These are phyloP conservation scores for Alternaria hordeiaustralica DNA, from an alignment of 2,329 filamentous ascomycete species.

Conservation along the genomic window DNA sequence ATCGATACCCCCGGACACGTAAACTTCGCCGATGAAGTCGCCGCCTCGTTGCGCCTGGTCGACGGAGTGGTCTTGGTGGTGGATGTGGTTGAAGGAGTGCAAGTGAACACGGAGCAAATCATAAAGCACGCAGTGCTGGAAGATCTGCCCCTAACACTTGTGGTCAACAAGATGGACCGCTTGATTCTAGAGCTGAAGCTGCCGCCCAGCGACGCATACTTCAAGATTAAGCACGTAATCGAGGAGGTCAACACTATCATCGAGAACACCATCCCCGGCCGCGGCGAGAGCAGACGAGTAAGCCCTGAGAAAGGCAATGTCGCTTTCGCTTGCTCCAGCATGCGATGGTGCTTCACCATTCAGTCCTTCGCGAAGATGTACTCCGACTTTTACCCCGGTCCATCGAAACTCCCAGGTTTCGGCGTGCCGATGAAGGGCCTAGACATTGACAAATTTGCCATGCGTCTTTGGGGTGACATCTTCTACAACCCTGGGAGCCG, in stretches of 20 bases:
- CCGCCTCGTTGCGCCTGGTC: constrained; percentile 81
- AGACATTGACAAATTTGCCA: constrained; percentile 81
- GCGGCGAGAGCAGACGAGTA: constrained; percentile 78
- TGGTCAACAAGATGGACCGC: constrained; percentile 97
- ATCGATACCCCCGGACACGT: constrained; percentile 97
- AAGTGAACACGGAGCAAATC: constrained; percentile 94
- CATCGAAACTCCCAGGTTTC: constrained; percentile 40
- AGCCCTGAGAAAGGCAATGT: constrained; percentile 98
- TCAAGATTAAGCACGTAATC: constrained; percentile 98
- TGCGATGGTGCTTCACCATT: constrained; percentile 97
- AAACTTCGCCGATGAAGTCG: constrained; percentile 98
- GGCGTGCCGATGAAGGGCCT: constrained; percentile 54
- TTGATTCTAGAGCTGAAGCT: constrained; percentile 93
- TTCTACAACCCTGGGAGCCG: constrained; percentile 93
- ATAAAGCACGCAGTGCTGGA: constrained; percentile 95
- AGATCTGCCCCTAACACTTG: constrained; percentile 83
- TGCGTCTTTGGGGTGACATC: constrained; percentile 91
- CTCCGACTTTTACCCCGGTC: constrained; percentile 79
- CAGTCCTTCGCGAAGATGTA: constrained; percentile 97
- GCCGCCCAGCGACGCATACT: constrained; percentile 94
- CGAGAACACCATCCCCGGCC: constrained; percentile 81
- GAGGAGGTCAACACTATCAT: constrained; percentile 98
- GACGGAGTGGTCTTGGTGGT: constrained; percentile 94
- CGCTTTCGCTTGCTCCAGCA: constrained; percentile 89
- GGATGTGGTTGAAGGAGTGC: constrained; percentile 98